phyloP scores from a whole-genome alignment of 176 grass and related monocot species.

The Saccharum officinarum region DNA sequence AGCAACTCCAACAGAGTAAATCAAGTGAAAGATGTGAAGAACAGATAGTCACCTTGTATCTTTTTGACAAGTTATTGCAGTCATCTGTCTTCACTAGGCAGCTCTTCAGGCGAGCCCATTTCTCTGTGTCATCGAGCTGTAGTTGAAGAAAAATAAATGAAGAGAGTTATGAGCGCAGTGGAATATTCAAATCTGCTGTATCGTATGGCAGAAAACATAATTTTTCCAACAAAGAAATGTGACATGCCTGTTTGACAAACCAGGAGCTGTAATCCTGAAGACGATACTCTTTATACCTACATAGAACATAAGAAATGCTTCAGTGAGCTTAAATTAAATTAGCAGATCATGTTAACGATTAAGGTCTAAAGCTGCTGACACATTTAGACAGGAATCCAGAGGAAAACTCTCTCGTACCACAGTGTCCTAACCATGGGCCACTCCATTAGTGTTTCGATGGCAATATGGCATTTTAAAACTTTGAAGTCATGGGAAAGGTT shows the following conservation, averaged over 20 bases:
- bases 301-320: conserved; percentile 31
- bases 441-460: not conserved
- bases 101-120: conserved; percentile 85
- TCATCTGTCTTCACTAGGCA: conserved; percentile 93
- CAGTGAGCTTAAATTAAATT: not conserved
- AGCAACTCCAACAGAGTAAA: not conserved
- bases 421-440: not conserved
- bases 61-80: conserved; percentile 83
- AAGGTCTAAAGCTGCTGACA: not conserved
- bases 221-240: conserved; percentile 3
- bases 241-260: conserved; percentile 85
- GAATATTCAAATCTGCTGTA: conserved; percentile 13
- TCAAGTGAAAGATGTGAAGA: not conserved
- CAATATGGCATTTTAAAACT: not conserved
- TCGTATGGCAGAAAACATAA: conserved; percentile 4
- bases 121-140: conserved; percentile 76
- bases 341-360: not conserved
- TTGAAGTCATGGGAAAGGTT: not conserved
- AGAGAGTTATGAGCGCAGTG: not conserved
- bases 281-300: conserved; percentile 91
- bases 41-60: conserved; percentile 71
- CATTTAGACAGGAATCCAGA: not conserved
- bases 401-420: not conserved
- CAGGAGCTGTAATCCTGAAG: conserved; percentile 97
- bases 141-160: not conserved